Conservation (phyloP, 2,329 filamentous ascomycete genomes). For the Ophiostoma piceae region DNA sequence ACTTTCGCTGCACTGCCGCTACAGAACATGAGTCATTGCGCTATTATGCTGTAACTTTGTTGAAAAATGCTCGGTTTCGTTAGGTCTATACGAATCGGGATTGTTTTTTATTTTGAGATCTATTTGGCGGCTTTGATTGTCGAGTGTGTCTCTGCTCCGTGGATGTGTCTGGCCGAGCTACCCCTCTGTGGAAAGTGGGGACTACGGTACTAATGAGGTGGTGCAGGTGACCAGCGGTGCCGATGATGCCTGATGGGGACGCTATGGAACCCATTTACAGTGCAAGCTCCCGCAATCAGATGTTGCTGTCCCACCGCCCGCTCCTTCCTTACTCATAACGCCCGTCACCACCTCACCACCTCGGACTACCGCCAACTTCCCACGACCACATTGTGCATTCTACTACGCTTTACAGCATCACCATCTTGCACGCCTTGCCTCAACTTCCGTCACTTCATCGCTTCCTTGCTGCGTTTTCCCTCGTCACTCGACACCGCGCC, state of each 20-base stretch:
- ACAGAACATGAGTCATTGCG: background rate
- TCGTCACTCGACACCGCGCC: background rate
- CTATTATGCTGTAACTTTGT: background rate
- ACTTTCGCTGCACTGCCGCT: background rate
- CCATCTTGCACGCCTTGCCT: background rate
- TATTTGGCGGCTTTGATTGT: background rate
- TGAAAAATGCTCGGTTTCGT: no score
- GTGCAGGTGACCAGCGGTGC: conserved; percentile 5
- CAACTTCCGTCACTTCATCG: background rate
- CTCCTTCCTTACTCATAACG: background rate
- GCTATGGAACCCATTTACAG: background rate
- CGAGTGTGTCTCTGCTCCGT: background rate
- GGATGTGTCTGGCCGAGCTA: background rate
- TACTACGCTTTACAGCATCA: background rate
- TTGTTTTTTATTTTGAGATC: no score
- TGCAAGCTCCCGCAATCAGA: background rate
- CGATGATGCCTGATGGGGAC: background rate
- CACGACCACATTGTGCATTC: background rate
- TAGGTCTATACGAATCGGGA: background rate
- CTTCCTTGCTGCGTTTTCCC: background rate
- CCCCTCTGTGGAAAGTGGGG: conserved; percentile 13
- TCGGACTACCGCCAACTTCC: background rate
- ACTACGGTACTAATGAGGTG: background rate
- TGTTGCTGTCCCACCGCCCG: conserved; percentile 1
- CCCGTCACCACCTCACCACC: background rate